Percentiles rank a stretch among this genome's conserved stretches.
These are phyloP conservation scores for Termitomyces sp. DNA, from an alignment of 768 basidiomycete species.

Conservation along the genomic window DNA sequence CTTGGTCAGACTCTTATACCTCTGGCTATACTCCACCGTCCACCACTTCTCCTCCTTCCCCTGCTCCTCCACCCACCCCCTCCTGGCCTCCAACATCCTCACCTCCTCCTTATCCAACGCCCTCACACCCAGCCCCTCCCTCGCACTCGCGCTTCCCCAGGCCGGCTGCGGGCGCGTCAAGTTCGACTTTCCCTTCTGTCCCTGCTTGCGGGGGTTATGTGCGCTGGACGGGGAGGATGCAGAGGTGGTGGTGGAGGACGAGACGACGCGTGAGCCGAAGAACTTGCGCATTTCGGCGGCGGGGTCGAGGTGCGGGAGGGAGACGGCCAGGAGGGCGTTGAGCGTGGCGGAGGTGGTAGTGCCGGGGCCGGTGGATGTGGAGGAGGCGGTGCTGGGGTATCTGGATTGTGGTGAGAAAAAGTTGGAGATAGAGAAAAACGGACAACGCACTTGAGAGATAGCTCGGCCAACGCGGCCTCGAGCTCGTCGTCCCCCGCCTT, in stretches of 20 bases:
- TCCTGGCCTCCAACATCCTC: conserved; percentile 33
- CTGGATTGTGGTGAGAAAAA: neutral
- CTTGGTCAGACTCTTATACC: conserved; percentile 77
- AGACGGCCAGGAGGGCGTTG: neutral
- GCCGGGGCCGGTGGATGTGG: no score
- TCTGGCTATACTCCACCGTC: conserved; percentile 83
- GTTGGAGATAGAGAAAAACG: neutral
- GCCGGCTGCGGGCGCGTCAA: conserved; percentile 47
- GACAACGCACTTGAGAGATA: conserved; percentile 65
- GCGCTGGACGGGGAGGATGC: no score
- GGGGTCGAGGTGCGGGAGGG: neutral
- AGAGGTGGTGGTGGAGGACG: conserved; percentile 40
- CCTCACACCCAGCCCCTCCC: conserved; percentile 72
- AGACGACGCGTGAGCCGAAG: conserved; percentile 75
- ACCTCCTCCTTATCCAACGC: conserved; percentile 54
- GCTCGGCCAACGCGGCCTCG: conserved; percentile 78
- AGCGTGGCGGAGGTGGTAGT: neutral
- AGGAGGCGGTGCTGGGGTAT: no score
- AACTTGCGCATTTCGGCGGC: neutral
- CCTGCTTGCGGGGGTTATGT: no score
- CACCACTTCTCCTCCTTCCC: conserved; percentile 69
- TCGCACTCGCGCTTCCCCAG: conserved; percentile 70
- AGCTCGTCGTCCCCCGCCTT: conserved; percentile 73
- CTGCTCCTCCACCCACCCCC: conserved; percentile 27
- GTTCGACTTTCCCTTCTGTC: no score